A percentile compares a stretch with the other conserved stretches of the same genome.
These are phyloP conservation scores for Scytalidium sp. DNA, from an alignment of 2,329 filamentous ascomycete genomes.

Conservation along the genomic window DNA sequence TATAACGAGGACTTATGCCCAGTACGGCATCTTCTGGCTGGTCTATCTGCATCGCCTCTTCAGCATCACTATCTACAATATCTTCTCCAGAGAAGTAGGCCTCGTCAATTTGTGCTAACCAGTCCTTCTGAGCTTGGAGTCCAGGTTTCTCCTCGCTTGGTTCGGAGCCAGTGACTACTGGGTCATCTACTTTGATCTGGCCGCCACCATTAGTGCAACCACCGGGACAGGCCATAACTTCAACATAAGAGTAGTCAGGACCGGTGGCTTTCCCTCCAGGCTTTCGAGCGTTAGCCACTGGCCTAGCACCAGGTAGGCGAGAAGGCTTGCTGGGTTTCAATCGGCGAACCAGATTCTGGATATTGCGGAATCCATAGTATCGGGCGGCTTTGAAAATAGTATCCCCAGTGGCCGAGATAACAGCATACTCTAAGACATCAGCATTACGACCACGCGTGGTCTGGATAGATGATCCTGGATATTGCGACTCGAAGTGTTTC, in stretches of 20 bases:
- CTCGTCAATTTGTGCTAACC: slow-evolving; percentile 79
- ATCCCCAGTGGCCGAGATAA: slow-evolving; percentile 55
- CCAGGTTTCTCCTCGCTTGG: slow-evolving; percentile 55
- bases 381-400: slow-evolving; percentile 76
- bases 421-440: slow-evolving; percentile 83
- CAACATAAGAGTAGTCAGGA: slow-evolving; percentile 84
- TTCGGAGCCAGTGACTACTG: slow-evolving; percentile 52
- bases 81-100: slow-evolving; percentile 82
- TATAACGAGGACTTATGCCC: slow-evolving; percentile 62
- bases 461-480: slow-evolving; percentile 70
- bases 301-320: slow-evolving; percentile 73
- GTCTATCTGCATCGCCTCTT: slow-evolving; percentile 19
- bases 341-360: slow-evolving; percentile 93
- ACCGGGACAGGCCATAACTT: slow-evolving; percentile 99
- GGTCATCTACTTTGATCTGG: slow-evolving; percentile 88
- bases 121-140: slow-evolving; percentile 79
- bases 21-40: slow-evolving; percentile 46
- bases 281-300: slow-evolving; percentile 53
- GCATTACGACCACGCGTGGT: slow-evolving; percentile 77
- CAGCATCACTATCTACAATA: slow-evolving; percentile 21
- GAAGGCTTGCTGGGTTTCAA: slow-evolving; percentile 78
- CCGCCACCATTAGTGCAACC: slow-evolving; percentile 97
- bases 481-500: slow-evolving; percentile 64
- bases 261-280: slow-evolving; percentile 44
- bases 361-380: slow-evolving; percentile 97